phyloP scores from a whole-genome alignment of 306 rosid species.

The Citrullus colocynthis region DNA sequence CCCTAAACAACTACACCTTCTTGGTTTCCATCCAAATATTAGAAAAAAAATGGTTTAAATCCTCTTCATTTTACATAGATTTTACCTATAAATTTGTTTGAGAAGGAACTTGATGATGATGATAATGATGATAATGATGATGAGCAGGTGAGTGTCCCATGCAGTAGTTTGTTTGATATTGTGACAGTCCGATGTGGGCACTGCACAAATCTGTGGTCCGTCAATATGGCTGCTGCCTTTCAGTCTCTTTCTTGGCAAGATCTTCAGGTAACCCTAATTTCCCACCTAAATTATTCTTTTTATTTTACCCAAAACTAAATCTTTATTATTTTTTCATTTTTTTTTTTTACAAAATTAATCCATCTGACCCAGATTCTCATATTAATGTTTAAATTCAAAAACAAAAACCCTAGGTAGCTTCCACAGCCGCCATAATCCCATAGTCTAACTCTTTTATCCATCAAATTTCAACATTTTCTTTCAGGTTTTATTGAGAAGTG shows the following conservation, averaged over 20 bases:
- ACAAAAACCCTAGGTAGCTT: conserved; percentile 32
- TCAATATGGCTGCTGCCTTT: conserved; percentile 97
- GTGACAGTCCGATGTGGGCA: conserved; percentile 99
- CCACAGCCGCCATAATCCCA: conserved; percentile 52
- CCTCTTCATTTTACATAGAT: too few relatives aligned
- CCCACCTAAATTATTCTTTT: neutral
- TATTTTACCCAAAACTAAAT: neutral
- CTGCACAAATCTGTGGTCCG: conserved; percentile 99
- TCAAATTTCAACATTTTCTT: neutral
- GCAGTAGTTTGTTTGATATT: conserved; percentile 77
- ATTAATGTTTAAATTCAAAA: too few relatives aligned
- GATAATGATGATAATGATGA: neutral
- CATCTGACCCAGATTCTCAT: conserved; percentile 7
- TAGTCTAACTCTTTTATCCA: conserved; percentile 11
- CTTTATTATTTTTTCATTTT: neutral
- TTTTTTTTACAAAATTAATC: too few relatives aligned
- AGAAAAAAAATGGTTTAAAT: too few relatives aligned
- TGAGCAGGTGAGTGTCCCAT: conserved; percentile 98
- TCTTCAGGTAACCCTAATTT: conserved; percentile 35
- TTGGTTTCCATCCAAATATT: neutral
- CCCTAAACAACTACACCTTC: neutral
- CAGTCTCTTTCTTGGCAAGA: conserved; percentile 91
- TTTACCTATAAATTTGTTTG: neutral
- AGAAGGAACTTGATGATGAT: neutral
- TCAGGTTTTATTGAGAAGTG: neutral